These are phyloP conservation scores for Metschnikowia proteae DNA, from an alignment of 805 yeast genomes.

Conservation along the genomic window DNA sequence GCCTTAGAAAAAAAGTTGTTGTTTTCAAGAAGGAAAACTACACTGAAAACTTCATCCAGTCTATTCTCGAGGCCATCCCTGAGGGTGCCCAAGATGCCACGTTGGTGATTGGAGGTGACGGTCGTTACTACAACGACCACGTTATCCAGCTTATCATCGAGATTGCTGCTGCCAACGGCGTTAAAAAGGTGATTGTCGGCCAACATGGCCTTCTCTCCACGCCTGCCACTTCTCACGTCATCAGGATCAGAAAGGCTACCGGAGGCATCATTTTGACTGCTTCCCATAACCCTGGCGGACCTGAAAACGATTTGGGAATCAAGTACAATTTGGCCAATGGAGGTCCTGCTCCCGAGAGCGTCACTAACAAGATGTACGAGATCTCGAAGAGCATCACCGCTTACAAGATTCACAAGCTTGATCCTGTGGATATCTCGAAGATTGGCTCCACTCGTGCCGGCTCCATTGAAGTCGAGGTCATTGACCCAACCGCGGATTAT, in stretches of 20 bases:
- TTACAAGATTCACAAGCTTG: constrained; percentile 63
- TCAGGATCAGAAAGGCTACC: constrained; percentile 69
- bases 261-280: constrained; percentile 97
- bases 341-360: constrained; percentile 97
- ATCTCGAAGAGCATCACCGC: constrained; percentile 53
- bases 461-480: constrained; percentile 69
- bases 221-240: constrained; percentile 94
- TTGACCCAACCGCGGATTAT: constrained; percentile 78
- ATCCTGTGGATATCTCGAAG: constrained; percentile 56
- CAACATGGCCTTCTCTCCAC: constrained; percentile 86
- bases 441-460: constrained; percentile 55
- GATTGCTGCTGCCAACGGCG: constrained; percentile 91
- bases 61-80: constrained; percentile 81
- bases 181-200: constrained; percentile 79
- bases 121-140: constrained; percentile 81
- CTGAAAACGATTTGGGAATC: constrained; percentile 86
- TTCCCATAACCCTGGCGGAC: constrained; percentile 98
- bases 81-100: constrained; percentile 75
- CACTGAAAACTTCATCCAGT: constrained; percentile 91
- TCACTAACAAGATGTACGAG: constrained; percentile 83
- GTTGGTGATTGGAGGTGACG: constrained; percentile 95
- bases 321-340: constrained; percentile 94
- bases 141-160: constrained; percentile 78
- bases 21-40: constrained; percentile 78
- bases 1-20: constrained; percentile 84